A percentile compares a stretch with the other conserved stretches of the same genome.
Conservation (phyloP, 208 protist genomes). For the Porcisia deanei region DNA sequence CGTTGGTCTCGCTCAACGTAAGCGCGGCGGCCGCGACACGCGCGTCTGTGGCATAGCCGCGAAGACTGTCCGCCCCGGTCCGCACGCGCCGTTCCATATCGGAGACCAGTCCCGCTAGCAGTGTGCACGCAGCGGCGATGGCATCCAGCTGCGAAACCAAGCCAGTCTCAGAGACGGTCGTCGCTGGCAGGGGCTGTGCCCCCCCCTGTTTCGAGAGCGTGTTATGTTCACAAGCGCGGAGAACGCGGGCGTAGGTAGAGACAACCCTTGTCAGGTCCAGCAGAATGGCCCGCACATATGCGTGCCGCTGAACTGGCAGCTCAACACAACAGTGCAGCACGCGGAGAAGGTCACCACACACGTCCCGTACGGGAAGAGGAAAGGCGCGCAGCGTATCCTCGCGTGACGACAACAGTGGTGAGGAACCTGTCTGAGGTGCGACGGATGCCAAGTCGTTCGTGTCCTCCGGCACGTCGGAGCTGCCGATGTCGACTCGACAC, state of each 20-base stretch:
- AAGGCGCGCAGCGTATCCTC: constrained; percentile 16
- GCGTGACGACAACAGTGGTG: constrained; percentile 7
- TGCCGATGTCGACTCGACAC: constrained; percentile 2
- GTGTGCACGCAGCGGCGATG: constrained; percentile 41
- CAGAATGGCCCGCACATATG: constrained; percentile 53
- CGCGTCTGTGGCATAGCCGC: constrained; percentile 63
- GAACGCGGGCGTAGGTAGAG: constrained; percentile 12
- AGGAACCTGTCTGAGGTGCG: background rate
- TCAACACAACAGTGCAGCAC: constrained; percentile 43
- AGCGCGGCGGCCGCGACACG: constrained; percentile 27
- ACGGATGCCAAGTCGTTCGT: background rate
- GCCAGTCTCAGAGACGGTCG: background rate
- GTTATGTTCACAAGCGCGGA: constrained; percentile 5
- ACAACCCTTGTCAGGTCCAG: constrained; percentile 61
- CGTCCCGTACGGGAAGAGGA: constrained; percentile 8
- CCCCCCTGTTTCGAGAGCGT: background rate
- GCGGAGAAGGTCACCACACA: constrained; percentile 44
- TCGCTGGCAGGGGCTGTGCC: background rate
- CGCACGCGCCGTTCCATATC: constrained; percentile 76
- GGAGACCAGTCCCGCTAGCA: constrained; percentile 59
- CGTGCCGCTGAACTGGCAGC: constrained; percentile 70
- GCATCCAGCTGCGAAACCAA: constrained; percentile 31
- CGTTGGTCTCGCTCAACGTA: constrained; percentile 4
- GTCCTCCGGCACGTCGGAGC: background rate
- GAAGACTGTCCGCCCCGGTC: constrained; percentile 59